Evolutionary conservation across 176 grass and related monocot genomes (phyloP), one percentile per base, ranked within the genome.

Genomic region (Luzula sylvatica): DNA sequence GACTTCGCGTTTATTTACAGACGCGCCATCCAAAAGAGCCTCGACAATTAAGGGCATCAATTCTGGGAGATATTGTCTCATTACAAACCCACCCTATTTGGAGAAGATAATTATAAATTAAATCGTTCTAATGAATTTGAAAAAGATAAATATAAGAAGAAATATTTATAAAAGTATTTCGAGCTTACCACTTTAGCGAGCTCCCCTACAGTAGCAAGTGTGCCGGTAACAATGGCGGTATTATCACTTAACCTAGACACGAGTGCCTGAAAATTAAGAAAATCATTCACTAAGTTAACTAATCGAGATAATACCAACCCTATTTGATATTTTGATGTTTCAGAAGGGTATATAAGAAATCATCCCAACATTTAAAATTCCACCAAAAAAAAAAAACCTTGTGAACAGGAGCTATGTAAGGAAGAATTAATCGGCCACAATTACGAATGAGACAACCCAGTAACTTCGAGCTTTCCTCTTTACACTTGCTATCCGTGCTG

Each of bases 41-140:
- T 96, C 92, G 46, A 96, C 85, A 66, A 96, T 87, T 52, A 89
- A 73, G 68, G 92, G 84, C 92, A 96, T 89, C 61, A 96, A 42
- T 81, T 96, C 92, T 60, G 81, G 81, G 46, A 96, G 77, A 86
- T 96, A 96, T 78, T 75, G 71, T 55, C 78, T 88, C 92, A 96
- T 96, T 65, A 86, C 81, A 89, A 89, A 89, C 20, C 92, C 92
- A 39, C 85, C 92, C 92, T 96, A 75, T 38, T 20, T 51, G 2
- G 62, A 8, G 66, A 32, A 52, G 66, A 54, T 62, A 65, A 65
- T n/a, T n/a, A n/a, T 42, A 56, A 53, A 23, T 23, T 30, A 66
- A 72, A 11, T 14, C 38, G 40, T 38, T 28, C 13, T 15, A 50
- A 56, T 4, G 20, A 70, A 29, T 4, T 38, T 25, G 18, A 60